These are phyloP conservation scores for Aspergillus bombycis DNA, from an alignment of 2,329 filamentous ascomycete species.

Conservation along the genomic window DNA sequence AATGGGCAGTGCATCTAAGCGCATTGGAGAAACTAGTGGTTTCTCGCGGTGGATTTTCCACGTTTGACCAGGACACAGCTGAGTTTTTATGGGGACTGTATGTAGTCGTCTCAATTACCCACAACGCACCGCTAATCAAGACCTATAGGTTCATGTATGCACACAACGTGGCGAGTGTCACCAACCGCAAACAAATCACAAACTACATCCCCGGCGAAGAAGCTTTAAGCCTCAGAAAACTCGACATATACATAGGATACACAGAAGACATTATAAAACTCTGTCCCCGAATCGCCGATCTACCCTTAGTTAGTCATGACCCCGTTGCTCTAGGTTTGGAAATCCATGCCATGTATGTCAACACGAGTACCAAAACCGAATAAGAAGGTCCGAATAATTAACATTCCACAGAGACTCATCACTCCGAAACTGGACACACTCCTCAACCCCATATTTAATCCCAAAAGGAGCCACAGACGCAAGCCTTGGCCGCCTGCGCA, in stretches of 20 bases:
- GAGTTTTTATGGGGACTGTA: constrained; percentile 41
- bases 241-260: constrained; percentile 44
- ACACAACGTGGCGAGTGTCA: constrained; percentile 39
- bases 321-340: constrained; percentile 27
- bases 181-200: constrained; percentile 31
- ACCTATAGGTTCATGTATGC: constrained; percentile 36
- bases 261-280: constrained; percentile 40
- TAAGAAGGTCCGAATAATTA: not conserved
- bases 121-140: not conserved
- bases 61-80: constrained; percentile 34
- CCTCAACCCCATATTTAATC: constrained; percentile 32
- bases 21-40: constrained; percentile 38
- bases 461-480: constrained; percentile 33
- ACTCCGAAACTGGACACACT: constrained; percentile 36
- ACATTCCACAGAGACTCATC: constrained; percentile 32
- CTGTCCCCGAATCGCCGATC: constrained; percentile 37
- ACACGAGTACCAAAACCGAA: not conserved
- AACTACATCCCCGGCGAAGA: constrained; percentile 23
- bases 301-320: constrained; percentile 29
- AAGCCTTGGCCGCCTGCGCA: constrained; percentile 34
- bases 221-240: constrained; percentile 29
- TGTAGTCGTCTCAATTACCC: constrained; percentile 4
- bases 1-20: constrained; percentile 42
- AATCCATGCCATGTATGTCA: constrained; percentile 34
- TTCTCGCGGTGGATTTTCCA: constrained; percentile 35